These are phyloP conservation scores for Xanthoparmelia taractica DNA, from an alignment of 495 filamentous ascomycete species.

Conservation along the genomic window DNA sequence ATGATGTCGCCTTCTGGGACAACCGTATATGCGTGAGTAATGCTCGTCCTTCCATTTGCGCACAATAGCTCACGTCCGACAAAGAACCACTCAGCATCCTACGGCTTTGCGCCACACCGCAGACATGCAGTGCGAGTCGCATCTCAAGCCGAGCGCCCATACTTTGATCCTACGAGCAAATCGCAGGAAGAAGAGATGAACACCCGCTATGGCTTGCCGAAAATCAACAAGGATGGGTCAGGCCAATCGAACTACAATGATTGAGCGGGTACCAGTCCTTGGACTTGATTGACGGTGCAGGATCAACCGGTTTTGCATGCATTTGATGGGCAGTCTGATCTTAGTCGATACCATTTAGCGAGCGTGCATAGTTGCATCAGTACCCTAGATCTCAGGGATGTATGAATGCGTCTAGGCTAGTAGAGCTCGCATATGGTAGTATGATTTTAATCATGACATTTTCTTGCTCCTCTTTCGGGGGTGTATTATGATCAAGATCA, in stretches of 20 bases:
- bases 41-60: not conserved
- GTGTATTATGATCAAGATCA: not conserved
- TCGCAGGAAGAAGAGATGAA: slow-evolving; percentile 54
- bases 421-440: not conserved
- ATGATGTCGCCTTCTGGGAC: slow-evolving; percentile 70
- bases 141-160: slow-evolving; percentile 49
- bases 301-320: not conserved
- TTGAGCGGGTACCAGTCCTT: slow-evolving; percentile 25
- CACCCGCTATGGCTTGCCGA: slow-evolving; percentile 42
- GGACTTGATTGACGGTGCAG: not conserved
- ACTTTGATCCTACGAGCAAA: slow-evolving; percentile 43
- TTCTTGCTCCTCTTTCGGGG: not conserved
- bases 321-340: not conserved
- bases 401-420: not conserved
- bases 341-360: slow-evolving; percentile 21
- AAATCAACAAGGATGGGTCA: slow-evolving; percentile 53
- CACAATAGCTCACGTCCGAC: slow-evolving; percentile 1
- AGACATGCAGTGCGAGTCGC: slow-evolving; percentile 57
- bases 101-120: slow-evolving; percentile 54
- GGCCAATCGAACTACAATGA: slow-evolving; percentile 59
- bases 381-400: not conserved
- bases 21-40: slow-evolving; percentile 54
- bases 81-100: slow-evolving; percentile 54
- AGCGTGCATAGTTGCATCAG: slow-evolving; percentile 5
- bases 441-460: not conserved